Percentiles rank a stretch among this genome's conserved stretches.
phyloP scores from a whole-genome alignment of 2,329 filamentous ascomycete genomes.

The Ascochyta viciae-villosae region DNA sequence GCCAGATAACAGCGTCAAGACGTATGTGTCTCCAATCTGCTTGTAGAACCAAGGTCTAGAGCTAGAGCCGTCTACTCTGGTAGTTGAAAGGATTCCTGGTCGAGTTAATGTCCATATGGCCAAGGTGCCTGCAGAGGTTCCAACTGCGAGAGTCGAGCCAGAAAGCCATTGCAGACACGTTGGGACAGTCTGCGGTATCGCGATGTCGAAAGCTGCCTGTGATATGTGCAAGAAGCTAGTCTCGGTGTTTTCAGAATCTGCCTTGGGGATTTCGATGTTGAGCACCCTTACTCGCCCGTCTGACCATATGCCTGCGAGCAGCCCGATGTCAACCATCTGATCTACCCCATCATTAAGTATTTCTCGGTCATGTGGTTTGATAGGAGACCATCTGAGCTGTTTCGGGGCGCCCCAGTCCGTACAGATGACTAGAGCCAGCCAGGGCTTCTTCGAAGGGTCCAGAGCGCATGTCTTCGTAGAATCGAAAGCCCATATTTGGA shows the following conservation, averaged over 20 bases:
- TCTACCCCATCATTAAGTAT: conserved; percentile 30
- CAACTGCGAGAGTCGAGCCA: conserved; percentile 60
- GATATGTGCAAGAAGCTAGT: conserved; percentile 52
- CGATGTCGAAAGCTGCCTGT: conserved; percentile 58
- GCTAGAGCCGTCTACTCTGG: background rate
- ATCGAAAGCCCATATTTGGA: conserved; percentile 67
- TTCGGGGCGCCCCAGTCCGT: conserved; percentile 64
- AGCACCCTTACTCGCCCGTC: conserved; percentile 65
- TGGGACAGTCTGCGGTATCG: conserved; percentile 60
- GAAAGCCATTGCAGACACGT: conserved; percentile 66
- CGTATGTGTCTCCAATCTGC: conserved; percentile 55
- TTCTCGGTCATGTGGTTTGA: conserved; percentile 37
- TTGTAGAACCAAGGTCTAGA: conserved; percentile 54
- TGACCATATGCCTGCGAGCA: conserved; percentile 64
- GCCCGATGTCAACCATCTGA: conserved; percentile 52
- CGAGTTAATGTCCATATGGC: conserved; percentile 60
- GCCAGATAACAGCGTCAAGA: conserved; percentile 56
- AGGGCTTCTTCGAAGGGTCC: conserved; percentile 54
- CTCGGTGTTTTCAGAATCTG: conserved; percentile 2
- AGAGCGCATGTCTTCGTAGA: conserved; percentile 50
- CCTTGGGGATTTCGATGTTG: conserved; percentile 50
- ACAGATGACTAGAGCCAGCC: conserved; percentile 60
- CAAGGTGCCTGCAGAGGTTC: conserved; percentile 64
- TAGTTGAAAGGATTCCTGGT: conserved; percentile 35
- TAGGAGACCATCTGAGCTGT: conserved; percentile 64